phyloP scores from a whole-genome alignment of 139 green algal species.

The Desmodesmus armatus region DNA sequence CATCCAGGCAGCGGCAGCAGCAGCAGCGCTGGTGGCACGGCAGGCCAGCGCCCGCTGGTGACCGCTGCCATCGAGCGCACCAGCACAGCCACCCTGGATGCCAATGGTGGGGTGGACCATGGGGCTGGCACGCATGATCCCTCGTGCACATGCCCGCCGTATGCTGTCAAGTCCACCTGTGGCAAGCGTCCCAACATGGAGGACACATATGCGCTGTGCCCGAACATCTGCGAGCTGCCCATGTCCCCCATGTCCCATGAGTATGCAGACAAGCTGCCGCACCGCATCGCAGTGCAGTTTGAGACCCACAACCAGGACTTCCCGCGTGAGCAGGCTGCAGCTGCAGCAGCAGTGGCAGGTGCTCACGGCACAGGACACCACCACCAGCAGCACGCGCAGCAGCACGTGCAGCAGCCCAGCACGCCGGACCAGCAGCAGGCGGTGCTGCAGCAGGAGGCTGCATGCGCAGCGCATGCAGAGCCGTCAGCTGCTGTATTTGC shows the following conservation, averaged over 20 bases:
- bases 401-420: background rate
- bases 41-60: background rate
- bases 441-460: background rate
- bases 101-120: slow-evolving; percentile 25
- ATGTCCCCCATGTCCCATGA: slow-evolving; percentile 41
- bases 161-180: slow-evolving; percentile 74
- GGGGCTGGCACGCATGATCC: slow-evolving; percentile 29
- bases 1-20: background rate
- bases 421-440: background rate
- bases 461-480: background rate
- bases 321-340: background rate
- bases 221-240: slow-evolving; percentile 64
- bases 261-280: slow-evolving; percentile 58
- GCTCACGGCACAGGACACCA: background rate
- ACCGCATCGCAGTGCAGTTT: slow-evolving; percentile 59
- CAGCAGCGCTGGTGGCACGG: background rate
- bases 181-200: slow-evolving; percentile 81
- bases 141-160: slow-evolving; percentile 53
- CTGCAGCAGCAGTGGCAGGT: background rate
- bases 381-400: background rate
- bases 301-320: slow-evolving; percentile 3
- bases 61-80: slow-evolving; percentile 26
- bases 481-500: slow-evolving; percentile 22
- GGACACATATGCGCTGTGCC: slow-evolving; percentile 67
- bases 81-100: slow-evolving; percentile 19